These are phyloP conservation scores for Penicillium sp. DNA, from an alignment of 2,329 filamentous ascomycete species.

Conservation along the genomic window DNA sequence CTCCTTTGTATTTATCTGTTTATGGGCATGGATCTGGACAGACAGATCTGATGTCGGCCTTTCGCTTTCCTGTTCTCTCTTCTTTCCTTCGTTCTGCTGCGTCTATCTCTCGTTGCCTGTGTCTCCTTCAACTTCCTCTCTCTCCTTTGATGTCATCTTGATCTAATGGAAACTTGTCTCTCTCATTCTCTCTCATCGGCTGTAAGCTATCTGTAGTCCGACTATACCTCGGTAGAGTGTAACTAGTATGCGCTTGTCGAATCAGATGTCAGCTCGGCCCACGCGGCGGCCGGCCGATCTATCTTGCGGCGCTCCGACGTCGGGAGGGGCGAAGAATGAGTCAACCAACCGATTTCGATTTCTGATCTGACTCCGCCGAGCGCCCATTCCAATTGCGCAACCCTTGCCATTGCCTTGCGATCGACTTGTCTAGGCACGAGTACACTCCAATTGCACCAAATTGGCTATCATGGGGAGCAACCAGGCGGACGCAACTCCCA, in stretches of 20 bases:
- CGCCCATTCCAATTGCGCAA: too few relatives aligned
- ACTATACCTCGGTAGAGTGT: not conserved
- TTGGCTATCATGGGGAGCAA: constrained; percentile 4
- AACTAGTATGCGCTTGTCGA: too few relatives aligned
- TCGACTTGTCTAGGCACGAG: not conserved
- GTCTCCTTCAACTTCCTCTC: constrained; percentile 1
- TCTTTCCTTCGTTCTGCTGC: constrained; percentile 4
- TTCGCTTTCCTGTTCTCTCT: constrained; percentile 7
- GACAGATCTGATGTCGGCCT: constrained; percentile 3
- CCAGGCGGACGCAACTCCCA: constrained; percentile 26
- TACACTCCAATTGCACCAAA: constrained; percentile 1
- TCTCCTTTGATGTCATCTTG: not conserved
- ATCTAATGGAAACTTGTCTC: constrained; percentile 9
- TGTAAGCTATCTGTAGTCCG: not conserved
- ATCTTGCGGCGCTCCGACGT: too few relatives aligned
- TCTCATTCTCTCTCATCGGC: not conserved
- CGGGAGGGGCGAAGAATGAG: constrained; percentile 1
- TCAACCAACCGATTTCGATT: too few relatives aligned
- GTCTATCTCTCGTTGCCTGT: constrained; percentile 5
- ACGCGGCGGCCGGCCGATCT: too few relatives aligned
- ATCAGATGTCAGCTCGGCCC: too few relatives aligned
- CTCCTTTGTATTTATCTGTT: not conserved
- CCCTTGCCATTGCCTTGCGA: not conserved
- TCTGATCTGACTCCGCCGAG: too few relatives aligned
- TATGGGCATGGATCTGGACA: constrained; percentile 1